Evolutionary conservation across 2,329 filamentous ascomycete genomes (phyloP).

Genomic region (Elsinoe perseae): DNA sequence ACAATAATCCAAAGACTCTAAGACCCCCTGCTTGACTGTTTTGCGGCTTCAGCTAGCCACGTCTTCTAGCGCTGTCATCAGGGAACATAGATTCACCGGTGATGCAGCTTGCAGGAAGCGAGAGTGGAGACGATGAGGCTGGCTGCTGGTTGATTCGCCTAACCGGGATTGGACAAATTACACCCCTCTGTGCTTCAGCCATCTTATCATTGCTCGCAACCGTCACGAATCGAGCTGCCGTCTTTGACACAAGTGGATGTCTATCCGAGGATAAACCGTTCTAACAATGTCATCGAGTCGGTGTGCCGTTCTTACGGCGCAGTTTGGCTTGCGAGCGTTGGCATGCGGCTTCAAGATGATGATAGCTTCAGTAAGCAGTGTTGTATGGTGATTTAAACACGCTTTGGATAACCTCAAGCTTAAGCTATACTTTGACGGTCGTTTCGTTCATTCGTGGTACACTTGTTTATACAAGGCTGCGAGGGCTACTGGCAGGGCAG

Average conservation of each 20-base stretch:
- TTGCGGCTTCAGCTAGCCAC: not conserved
- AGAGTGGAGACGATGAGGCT: constrained; percentile 11
- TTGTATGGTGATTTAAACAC: too few relatives aligned
- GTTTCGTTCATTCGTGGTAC: not conserved
- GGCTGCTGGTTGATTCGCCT: not conserved
- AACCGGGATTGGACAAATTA: not conserved
- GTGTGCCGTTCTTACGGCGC: not conserved
- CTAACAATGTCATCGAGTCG: not conserved
- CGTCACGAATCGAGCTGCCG: constrained; percentile 5
- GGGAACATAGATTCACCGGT: not conserved
- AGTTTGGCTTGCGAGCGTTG: not conserved
- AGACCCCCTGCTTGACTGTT: not conserved
- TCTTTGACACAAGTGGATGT: not conserved
- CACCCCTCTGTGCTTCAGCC: not conserved
- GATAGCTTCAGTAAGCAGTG: not conserved
- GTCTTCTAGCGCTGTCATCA: not conserved
- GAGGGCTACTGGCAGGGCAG: not conserved
- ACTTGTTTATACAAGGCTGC: not conserved
- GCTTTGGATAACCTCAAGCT: too few relatives aligned
- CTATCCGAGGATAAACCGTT: not conserved
- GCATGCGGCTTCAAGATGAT: not conserved
- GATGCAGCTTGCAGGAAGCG: constrained; percentile 6
- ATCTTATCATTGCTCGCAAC: not conserved
- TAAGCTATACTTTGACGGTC: not conserved
- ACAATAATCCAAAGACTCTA: not conserved